phyloP scores from a whole-genome alignment of 768 basidiomycete genomes.

The Strobilomyces echinocephalus region DNA sequence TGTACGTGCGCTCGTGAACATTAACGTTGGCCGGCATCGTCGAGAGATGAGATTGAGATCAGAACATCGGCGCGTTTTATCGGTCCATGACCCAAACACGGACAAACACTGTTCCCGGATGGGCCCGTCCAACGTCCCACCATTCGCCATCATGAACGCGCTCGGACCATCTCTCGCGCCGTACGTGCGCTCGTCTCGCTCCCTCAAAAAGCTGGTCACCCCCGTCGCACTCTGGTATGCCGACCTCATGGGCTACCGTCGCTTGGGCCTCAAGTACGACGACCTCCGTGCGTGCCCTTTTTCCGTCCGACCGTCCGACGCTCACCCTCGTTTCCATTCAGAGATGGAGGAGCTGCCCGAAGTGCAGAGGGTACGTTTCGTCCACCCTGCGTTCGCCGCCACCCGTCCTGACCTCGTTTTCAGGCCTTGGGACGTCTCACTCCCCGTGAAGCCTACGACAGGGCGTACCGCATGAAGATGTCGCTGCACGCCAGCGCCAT shows the following conservation, averaged over 20 bases:
- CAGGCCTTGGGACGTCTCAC: slow-evolving; percentile 85
- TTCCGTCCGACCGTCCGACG: background rate
- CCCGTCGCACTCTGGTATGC: slow-evolving; percentile 85
- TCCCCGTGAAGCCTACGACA: slow-evolving; percentile 78
- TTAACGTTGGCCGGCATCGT: slow-evolving; percentile 16
- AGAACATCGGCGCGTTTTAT: slow-evolving; percentile 4
- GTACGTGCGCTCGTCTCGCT: slow-evolving; percentile 62
- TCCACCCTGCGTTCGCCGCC: background rate
- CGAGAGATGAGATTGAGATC: slow-evolving; percentile 4
- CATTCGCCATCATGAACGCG: slow-evolving; percentile 35
- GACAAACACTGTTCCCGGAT: slow-evolving; percentile 36
- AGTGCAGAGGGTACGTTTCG: slow-evolving; percentile 65
- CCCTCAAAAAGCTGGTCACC: slow-evolving; percentile 62
- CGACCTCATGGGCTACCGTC: slow-evolving; percentile 74
- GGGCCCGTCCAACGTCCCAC: slow-evolving; percentile 1
- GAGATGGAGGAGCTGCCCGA: slow-evolving; percentile 75
- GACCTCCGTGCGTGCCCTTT: slow-evolving; percentile 72
- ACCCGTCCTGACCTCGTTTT: slow-evolving; percentile 7
- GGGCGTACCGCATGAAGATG: slow-evolving; percentile 83
- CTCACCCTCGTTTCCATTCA: slow-evolving; percentile 15
- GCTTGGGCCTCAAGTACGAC: slow-evolving; percentile 88
- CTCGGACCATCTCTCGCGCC: slow-evolving; percentile 76
- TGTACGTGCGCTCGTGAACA: slow-evolving; percentile 85
- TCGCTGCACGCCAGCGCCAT: slow-evolving; percentile 70
- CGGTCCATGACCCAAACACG: slow-evolving; percentile 34